These are phyloP conservation scores for Neopestalotiopsis sp. DNA, from an alignment of 2,329 filamentous ascomycete species.

Conservation along the genomic window DNA sequence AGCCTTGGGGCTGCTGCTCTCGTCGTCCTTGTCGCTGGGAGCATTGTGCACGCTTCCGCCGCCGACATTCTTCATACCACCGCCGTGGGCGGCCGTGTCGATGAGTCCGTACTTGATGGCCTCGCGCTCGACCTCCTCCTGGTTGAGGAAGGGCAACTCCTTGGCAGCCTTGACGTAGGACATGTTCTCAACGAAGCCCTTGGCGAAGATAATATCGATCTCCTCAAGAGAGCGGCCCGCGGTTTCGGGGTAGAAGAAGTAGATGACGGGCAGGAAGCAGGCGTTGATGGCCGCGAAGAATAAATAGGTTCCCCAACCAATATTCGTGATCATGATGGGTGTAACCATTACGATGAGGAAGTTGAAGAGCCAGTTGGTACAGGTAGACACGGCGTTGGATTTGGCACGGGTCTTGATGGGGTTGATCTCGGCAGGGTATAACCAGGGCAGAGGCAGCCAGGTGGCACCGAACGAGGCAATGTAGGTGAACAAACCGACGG, in stretches of 20 bases:
- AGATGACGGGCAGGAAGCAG: constrained; percentile 50
- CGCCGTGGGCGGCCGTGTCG: constrained; percentile 9
- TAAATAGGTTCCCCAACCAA: constrained; percentile 55
- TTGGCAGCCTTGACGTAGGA: constrained; percentile 64
- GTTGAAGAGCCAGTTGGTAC: constrained; percentile 55
- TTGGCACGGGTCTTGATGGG: constrained; percentile 51
- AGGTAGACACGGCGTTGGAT: constrained; percentile 61
- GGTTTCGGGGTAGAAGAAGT: constrained; percentile 59
- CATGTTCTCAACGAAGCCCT: constrained; percentile 62
- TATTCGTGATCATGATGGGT: constrained; percentile 65
- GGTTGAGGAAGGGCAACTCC: constrained; percentile 57
- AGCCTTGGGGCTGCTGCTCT: not conserved
- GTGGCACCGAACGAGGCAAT: constrained; percentile 72
- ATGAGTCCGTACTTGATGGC: constrained; percentile 38
- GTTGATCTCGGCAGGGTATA: constrained; percentile 61
- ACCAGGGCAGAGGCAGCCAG: constrained; percentile 64
- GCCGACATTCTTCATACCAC: constrained; percentile 1
- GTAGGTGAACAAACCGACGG: constrained; percentile 71
- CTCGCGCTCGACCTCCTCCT: constrained; percentile 57
- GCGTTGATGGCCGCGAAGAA: constrained; percentile 53
- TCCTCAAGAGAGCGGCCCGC: constrained; percentile 56
- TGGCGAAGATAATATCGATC: constrained; percentile 64
- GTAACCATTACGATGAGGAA: constrained; percentile 66
- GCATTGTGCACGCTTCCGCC: constrained; percentile 11
- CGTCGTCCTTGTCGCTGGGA: constrained; percentile 12